phyloP scores from a whole-genome alignment of 768 basidiomycete species.

The Pisolithus orientalis region DNA sequence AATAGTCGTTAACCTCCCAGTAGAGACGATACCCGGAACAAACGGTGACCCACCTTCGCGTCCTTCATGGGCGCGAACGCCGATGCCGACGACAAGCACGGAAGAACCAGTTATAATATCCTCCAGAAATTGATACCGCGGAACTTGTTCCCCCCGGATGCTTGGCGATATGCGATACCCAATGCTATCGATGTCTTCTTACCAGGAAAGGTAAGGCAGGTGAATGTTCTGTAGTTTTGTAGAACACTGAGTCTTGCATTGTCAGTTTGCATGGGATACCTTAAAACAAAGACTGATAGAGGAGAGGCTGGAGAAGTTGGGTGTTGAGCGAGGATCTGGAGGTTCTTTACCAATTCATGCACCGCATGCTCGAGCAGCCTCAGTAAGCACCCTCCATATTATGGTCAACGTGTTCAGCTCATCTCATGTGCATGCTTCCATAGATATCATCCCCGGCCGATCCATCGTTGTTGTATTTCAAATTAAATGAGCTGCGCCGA shows the following conservation, averaged over 20 bases:
- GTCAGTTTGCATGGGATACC: conserved; percentile 66
- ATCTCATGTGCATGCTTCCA: conserved; percentile 1
- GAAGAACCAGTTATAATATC: conserved; percentile 17
- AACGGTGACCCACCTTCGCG: conserved; percentile 36
- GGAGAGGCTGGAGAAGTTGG: conserved; percentile 73
- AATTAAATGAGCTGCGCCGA: conserved; percentile 79
- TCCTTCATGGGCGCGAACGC: conserved; percentile 57
- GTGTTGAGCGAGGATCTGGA: conserved; percentile 60
- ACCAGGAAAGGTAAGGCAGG: conserved; percentile 63
- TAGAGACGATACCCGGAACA: conserved; percentile 45
- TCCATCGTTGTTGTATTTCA: conserved; percentile 74
- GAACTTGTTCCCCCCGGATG: conserved; percentile 63
- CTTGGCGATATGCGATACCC: conserved; percentile 52
- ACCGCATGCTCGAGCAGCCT: conserved; percentile 78
- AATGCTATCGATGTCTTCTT: conserved; percentile 73
- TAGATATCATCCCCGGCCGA: conserved; percentile 91
- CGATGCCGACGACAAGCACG: conserved; percentile 37
- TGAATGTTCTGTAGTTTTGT: conserved; percentile 4
- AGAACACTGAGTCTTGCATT: conserved; percentile 3
- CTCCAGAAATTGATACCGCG: conserved; percentile 37
- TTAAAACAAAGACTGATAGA: conserved; percentile 70
- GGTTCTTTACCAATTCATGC: conserved; percentile 56
- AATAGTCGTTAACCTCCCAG: conserved; percentile 62
- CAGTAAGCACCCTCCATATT: conserved; percentile 45
- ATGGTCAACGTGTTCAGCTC: conserved; percentile 13